phyloP scores from a whole-genome alignment of 306 rosid genomes.

The Cyclanthera cordifolia region DNA sequence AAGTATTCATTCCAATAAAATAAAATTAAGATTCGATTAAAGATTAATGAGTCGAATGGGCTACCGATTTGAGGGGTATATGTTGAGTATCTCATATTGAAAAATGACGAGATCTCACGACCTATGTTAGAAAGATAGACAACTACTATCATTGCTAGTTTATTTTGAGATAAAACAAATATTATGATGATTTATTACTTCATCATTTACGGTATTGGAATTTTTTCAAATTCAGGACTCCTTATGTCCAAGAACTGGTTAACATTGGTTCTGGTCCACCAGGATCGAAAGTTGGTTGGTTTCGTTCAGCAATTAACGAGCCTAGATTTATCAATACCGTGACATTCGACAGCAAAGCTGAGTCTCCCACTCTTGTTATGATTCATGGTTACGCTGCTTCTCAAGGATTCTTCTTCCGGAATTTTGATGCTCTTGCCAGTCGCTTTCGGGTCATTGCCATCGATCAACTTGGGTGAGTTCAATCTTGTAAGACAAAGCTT shows the following conservation, averaged over 20 bases:
- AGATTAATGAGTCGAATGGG: too few species aligned
- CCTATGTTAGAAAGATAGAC: too few species aligned
- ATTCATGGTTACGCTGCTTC: slow-evolving; percentile 87
- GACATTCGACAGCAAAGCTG: slow-evolving; percentile 53
- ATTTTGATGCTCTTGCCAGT: slow-evolving; percentile 80
- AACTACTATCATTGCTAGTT: too few species aligned
- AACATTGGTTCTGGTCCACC: slow-evolving; percentile 91
- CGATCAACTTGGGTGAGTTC: slow-evolving; percentile 89
- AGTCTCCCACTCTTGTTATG: slow-evolving; percentile 81
- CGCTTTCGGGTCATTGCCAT: slow-evolving; percentile 78
- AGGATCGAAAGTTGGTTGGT: slow-evolving; percentile 73
- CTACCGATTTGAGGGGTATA: too few species aligned
- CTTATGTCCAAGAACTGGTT: slow-evolving; percentile 78
- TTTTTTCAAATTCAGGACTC: slow-evolving; percentile 42
- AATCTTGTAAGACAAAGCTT: slow-evolving; percentile 6
- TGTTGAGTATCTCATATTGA: too few species aligned
- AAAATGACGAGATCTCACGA: too few species aligned
- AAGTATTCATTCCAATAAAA: too few species aligned
- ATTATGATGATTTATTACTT: not conserved
- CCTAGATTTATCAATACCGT: slow-evolving; percentile 77
- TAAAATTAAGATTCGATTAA: too few species aligned
- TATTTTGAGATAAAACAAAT: too few species aligned
- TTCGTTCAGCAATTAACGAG: slow-evolving; percentile 66
- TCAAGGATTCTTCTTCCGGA: slow-evolving; percentile 91
- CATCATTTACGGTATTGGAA: not conserved